Base-by-base conservation (phyloP, 805 yeast genomes). In the Nakazawaea molendinolei region DNA sequence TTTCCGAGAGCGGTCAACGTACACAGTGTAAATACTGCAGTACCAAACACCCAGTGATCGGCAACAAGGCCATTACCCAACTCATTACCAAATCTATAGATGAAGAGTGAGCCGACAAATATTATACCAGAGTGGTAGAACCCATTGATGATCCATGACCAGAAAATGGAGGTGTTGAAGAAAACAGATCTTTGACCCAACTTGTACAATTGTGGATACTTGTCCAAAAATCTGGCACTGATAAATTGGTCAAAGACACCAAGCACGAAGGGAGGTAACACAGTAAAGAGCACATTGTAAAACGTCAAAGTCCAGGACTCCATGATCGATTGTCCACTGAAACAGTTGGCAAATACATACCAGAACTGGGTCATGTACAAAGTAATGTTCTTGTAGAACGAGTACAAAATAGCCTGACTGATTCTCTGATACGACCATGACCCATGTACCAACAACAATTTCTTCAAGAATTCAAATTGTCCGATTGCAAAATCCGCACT, bases 271-370 rank as follows among this genome's bases (percentile, higher is more conserved):
- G 99, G 98, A 3, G 99, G 99, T 29, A 86, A 64, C 22, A 85
- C 97, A 0, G 97, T 86, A 60, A 90, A 92, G 36, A 94, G 70
- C 8, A 94, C 95, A 53, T 94, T 92, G 65, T 92, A 94, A 46
- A 85, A 84, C 0, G 98, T 92, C 55, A 94, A 76, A 0, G 97
- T 86, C 99, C 99, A 92, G 0, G 97, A 89, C 58, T 92, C 99
- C 55, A 84, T 83, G 49, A 92, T 79, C 1, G 95, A 86, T 60
- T 92, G 96, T 13, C 99, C 99, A 16, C 96, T 86, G 53, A 76
- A 92, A 4, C 86, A 90, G 56, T 89, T 92, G 41, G 79, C 71
- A 55, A 92, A 92, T 15, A 90, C 97, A 58, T 74, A 92, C 98
- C 98, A 92, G 58, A 92, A 92, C 62, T 92, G 98, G 3, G 97